Evolutionary conservation across 177 flowering plant species (phyloP).

Genomic region (Tripterygium wilfordii): DNA sequence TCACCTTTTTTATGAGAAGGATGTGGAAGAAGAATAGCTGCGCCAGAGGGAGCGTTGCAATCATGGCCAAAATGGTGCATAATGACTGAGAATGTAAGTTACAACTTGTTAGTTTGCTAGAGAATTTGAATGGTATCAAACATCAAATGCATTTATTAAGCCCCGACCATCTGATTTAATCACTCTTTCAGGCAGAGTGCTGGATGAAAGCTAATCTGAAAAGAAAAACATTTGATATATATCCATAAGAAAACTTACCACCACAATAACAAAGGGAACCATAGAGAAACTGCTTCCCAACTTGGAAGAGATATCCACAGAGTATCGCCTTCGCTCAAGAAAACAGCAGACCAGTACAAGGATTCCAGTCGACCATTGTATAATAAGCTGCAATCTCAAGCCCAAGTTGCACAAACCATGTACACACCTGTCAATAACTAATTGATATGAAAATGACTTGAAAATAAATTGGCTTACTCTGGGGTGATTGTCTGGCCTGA

Average conservation of each 20-base stretch:
- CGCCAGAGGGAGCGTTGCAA: constrained; percentile 88
- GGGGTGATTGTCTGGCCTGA: constrained; percentile 13
- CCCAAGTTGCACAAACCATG: constrained; percentile 60
- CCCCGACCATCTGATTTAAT: no score
- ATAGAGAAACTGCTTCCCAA: constrained; percentile 96
- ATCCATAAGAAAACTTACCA: constrained; percentile 82
- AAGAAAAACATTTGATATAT: no score
- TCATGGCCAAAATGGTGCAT: constrained; percentile 91
- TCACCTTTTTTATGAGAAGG: constrained; percentile 90
- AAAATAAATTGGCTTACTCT: constrained; percentile 38
- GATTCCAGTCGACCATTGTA: constrained; percentile 93
- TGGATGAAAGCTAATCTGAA: no score
- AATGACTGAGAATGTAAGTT: constrained; percentile 57
- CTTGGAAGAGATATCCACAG: constrained; percentile 70
- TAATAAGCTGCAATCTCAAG: constrained; percentile 92
- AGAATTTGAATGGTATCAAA: no score
- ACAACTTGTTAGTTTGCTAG: no score
- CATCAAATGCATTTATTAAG: no score
- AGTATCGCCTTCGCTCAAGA: constrained; percentile 64
- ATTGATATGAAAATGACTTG: constrained; percentile 34
- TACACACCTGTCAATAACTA: constrained; percentile 60
- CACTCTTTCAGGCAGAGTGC: no score
- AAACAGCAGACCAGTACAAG: constrained; percentile 84
- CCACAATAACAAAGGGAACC: constrained; percentile 82
- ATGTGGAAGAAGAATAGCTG: constrained; percentile 98